Percentiles rank a stretch among this genome's conserved stretches.
Evolutionary conservation across 1,284 basidiomycete species (phyloP).

Genomic region (Rhodofomes roseus): DNA sequence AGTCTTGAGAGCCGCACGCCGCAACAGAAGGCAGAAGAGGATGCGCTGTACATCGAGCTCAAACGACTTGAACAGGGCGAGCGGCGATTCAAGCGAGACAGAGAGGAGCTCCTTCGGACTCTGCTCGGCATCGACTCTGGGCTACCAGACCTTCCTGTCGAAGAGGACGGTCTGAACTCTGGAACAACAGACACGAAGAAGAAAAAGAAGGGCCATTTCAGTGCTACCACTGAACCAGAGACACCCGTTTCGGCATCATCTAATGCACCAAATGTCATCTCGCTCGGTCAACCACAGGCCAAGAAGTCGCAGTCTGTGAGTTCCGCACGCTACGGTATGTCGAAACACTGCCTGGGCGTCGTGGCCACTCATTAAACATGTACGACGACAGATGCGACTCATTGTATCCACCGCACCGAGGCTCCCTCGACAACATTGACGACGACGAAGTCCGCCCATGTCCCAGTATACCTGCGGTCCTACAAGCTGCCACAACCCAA

Average conservation of each 20-base stretch:
- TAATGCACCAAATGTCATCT: constrained; percentile 34
- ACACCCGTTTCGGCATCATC: constrained; percentile 48
- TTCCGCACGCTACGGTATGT: constrained; percentile 55
- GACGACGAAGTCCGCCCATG: constrained; percentile 71
- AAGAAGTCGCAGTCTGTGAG: constrained; percentile 48
- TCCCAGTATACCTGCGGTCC: constrained; percentile 77
- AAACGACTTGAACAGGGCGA: constrained; percentile 94
- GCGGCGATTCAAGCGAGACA: constrained; percentile 81
- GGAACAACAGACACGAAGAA: constrained; percentile 36
- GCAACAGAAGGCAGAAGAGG: constrained; percentile 92
- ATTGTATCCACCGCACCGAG: constrained; percentile 78
- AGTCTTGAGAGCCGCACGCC: constrained; percentile 85
- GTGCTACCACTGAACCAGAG: constrained; percentile 49
- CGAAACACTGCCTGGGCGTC: not conserved
- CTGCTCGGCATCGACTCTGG: constrained; percentile 85
- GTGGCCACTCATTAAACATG: not conserved
- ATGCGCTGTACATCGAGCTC: constrained; percentile 92
- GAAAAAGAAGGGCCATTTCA: constrained; percentile 47
- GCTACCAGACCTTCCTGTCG: constrained; percentile 61
- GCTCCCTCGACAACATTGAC: constrained; percentile 42
- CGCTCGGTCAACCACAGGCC: constrained; percentile 39
- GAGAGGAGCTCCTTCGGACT: constrained; percentile 86
- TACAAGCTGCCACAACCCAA: constrained; percentile 80
- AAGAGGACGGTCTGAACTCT: constrained; percentile 53
- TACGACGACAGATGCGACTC: constrained; percentile 50